Evolutionary conservation across 495 filamentous ascomycete genomes (phyloP).

Genomic region (Penicillium chermesinum): DNA sequence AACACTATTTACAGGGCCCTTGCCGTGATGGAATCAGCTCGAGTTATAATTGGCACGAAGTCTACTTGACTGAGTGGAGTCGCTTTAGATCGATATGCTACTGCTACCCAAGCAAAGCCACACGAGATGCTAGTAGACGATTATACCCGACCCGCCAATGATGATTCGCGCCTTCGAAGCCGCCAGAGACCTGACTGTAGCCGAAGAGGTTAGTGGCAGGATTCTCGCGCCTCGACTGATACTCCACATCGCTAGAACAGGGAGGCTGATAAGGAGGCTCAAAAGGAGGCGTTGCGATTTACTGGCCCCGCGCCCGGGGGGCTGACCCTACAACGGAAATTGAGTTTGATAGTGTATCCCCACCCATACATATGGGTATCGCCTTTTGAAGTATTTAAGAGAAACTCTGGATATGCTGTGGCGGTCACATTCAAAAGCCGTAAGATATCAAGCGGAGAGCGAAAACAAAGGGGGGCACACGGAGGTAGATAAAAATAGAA

Average conservation of each 20-base stretch:
- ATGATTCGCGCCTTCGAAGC: background rate
- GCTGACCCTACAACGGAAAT: background rate
- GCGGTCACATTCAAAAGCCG: constrained; percentile 7
- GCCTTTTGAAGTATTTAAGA: constrained; percentile 11
- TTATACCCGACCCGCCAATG: no score
- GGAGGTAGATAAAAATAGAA: constrained; percentile 10
- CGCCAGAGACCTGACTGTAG: background rate
- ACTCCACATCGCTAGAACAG: no score
- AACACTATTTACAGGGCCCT: no score
- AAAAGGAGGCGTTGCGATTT: no score
- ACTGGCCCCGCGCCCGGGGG: background rate
- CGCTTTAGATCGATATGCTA: no score
- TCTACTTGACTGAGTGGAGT: no score
- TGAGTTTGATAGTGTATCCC: constrained; percentile 8
- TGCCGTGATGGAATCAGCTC: no score
- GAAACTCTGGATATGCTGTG: constrained; percentile 11
- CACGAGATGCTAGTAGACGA: no score
- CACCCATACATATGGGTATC: constrained; percentile 11
- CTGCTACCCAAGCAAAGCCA: no score
- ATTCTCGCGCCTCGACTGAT: background rate
- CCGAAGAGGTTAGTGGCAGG: background rate
- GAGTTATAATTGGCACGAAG: no score
- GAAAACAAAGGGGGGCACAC: constrained; percentile 9
- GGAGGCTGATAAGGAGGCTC: no score
- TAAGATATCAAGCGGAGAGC: constrained; percentile 12